Evolutionary conservation across 1,284 basidiomycete genomes (phyloP), one percentile per base, ranked within the genome.

Genomic region (Butyriboletus appendiculatus): DNA sequence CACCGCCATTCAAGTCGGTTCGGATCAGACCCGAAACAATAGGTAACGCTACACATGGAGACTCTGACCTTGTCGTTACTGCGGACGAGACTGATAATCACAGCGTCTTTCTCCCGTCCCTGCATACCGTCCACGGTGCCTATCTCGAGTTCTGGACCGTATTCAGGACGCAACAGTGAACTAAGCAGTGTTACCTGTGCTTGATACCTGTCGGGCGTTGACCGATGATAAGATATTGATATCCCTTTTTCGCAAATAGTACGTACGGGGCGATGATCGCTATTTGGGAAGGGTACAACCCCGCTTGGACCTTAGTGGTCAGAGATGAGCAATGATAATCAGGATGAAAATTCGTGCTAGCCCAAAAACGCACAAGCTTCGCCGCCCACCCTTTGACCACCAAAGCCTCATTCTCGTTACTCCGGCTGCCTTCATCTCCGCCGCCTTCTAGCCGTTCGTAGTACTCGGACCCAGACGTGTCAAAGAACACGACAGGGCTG

Each of bases 51-150:
- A 15, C 6, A 32, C 22, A 16, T 12, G 48, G 37, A 14, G 16
- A 14, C 1, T 6, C 65, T 30, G 34, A 87, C 89, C 69, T 80
- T 85, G 50, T 89, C 83, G 64, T 97, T 98, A 62, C 92, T 94
- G 41, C 95, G 78, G 1, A 96, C 94, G 6, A 98, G 81, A 59
- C 85, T 92, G 52, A 98, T 88, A 24, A 97, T 84, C 41, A 97
- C 84, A 0, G 92, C 93, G 52, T 97, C 90, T 61, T 92, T 91
- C 72, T 96, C 93, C 48, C 95, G 83, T 0, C 95, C 94, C 74
- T 97, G 95, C 84, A 96, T 90, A 0, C 93, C 94, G 65, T 97
- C 94, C 2, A 96, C 92, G 1, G 88, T 93, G 1, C 94, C 94
- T 46, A 96, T 92, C 59, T 96, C 94, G 5, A 96, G 78, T 16